Evolutionary conservation across 1,284 basidiomycete species (phyloP).

Genomic region (Cutaneotrichosporon spelunceum): DNA sequence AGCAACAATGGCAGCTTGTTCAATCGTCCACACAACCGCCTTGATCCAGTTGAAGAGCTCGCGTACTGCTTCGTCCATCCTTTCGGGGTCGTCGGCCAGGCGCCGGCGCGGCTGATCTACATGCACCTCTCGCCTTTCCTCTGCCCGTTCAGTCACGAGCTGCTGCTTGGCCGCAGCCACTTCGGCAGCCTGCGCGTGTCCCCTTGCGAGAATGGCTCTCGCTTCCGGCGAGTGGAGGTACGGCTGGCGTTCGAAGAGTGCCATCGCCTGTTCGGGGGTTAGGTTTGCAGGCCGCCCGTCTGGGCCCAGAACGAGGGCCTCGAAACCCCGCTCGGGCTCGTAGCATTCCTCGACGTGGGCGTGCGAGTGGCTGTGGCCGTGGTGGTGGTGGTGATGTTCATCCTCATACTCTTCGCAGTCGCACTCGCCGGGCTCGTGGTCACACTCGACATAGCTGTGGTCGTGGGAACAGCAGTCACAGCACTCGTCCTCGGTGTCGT

Average conservation of each 20-base stretch:
- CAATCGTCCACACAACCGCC: conserved; percentile 51
- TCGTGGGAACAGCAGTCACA: conserved; percentile 35
- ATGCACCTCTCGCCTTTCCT: not conserved
- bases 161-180: conserved; percentile 1
- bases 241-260: conserved; percentile 1
- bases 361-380: conserved; percentile 23
- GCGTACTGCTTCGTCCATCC: conserved; percentile 47
- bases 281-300: conserved; percentile 6
- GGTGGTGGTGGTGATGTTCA: conserved; percentile 18
- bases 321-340: conserved; percentile 17
- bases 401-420: conserved; percentile 22
- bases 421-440: conserved; percentile 23
- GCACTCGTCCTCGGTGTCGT: conserved; percentile 33
- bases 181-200: conserved; percentile 1
- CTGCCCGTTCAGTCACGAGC: not conserved
- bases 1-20: conserved; percentile 49
- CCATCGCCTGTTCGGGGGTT: conserved; percentile 6
- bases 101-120: conserved; percentile 16
- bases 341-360: conserved; percentile 27
- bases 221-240: conserved; percentile 4
- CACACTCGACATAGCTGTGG: conserved; percentile 24
- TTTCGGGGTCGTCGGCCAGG: conserved; percentile 42
- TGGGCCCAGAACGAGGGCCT: conserved; percentile 1
- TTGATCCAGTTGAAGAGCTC: conserved; percentile 53
- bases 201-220: not conserved